Evolutionary conservation across 164 flowering plant genomes (phyloP).

Genomic region (Malania oleifera): DNA sequence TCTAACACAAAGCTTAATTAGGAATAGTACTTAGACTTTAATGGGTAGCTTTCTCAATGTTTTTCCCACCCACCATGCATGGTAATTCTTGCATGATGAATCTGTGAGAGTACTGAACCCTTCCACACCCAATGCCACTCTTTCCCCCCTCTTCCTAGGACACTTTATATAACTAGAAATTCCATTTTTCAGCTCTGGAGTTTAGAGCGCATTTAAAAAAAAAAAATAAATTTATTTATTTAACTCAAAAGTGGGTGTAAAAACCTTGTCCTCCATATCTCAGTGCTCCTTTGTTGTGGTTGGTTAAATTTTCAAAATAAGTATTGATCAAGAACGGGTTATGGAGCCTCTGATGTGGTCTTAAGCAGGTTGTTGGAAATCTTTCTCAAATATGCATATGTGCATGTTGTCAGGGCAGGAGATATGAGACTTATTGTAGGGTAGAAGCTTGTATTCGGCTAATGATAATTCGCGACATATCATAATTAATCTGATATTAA

Average conservation of each 20-base stretch:
- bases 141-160: constrained; percentile 1
- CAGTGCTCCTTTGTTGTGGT: background rate
- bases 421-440: too few species aligned
- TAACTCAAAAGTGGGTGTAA: too few species aligned
- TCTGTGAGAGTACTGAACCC: constrained; percentile 10
- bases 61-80: constrained; percentile 8
- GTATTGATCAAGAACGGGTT: background rate
- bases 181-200: background rate
- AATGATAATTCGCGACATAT: background rate
- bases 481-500: background rate
- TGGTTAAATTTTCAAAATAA: background rate
- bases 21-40: constrained; percentile 5
- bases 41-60: constrained; percentile 14
- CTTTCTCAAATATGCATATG: too few species aligned
- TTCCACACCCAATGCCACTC: constrained; percentile 10
- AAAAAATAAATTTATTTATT: background rate
- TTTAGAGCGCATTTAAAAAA: too few species aligned
- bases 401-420: too few species aligned
- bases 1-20: background rate
- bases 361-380: too few species aligned
- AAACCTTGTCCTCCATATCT: background rate
- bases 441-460: too few species aligned
- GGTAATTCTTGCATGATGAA: constrained; percentile 2
- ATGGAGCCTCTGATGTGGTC: background rate
- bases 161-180: constrained; percentile 8